Conservation (phyloP, 192 early-diverging fungal species). For the Dimargaris cristalligena region DNA sequence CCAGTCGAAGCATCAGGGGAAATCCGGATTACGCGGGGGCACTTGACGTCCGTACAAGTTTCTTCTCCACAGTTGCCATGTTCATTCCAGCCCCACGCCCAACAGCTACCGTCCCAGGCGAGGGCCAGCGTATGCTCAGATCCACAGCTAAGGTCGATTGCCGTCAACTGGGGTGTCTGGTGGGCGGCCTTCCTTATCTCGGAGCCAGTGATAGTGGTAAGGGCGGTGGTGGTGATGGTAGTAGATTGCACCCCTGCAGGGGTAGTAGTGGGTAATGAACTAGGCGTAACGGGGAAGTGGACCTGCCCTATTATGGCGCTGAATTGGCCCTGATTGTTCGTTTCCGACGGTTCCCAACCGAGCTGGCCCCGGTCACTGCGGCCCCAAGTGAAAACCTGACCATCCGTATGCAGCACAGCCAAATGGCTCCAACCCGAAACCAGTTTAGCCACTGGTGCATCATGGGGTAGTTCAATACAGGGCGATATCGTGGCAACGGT, state of each 20-base stretch:
- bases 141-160: slow-evolving; percentile 38
- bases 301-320: no score
- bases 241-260: no score
- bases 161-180: no score
- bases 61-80: slow-evolving; percentile 72
- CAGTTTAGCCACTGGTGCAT: slow-evolving; percentile 18
- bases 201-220: no score
- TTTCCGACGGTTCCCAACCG: slow-evolving; percentile 13
- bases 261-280: no score
- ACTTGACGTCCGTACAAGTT: slow-evolving; percentile 16
- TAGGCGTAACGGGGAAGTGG: no score
- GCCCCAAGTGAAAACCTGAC: slow-evolving; percentile 44
- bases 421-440: slow-evolving; percentile 47
- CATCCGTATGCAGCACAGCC: slow-evolving; percentile 16
- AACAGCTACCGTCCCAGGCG: slow-evolving; percentile 23
- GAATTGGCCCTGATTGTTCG: no score
- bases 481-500: no score
- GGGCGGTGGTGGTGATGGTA: no score
- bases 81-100: slow-evolving; percentile 88
- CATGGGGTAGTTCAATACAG: no score
- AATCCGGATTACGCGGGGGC: slow-evolving; percentile 10
- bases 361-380: slow-evolving; percentile 60
- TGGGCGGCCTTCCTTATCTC: no score
- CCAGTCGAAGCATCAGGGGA: no score
- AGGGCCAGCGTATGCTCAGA: slow-evolving; percentile 58